phyloP scores from a whole-genome alignment of 2,329 filamentous ascomycete genomes.

The Calonectria fujianensis region DNA sequence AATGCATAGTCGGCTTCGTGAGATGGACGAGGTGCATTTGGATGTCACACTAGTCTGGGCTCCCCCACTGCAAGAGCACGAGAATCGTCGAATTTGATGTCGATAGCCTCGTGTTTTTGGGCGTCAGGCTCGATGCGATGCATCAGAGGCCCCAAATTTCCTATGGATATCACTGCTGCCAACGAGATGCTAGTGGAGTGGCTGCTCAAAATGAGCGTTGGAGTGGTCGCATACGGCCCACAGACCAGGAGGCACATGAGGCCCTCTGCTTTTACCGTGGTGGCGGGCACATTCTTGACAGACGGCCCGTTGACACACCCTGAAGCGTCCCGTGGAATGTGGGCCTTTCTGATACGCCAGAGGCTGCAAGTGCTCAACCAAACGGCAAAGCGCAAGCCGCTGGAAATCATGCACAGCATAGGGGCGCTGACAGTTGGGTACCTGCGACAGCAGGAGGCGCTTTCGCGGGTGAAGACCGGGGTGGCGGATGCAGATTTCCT shows the following conservation, averaged over 20 bases:
- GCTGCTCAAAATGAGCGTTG: neutral
- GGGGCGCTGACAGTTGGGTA: conserved; percentile 1
- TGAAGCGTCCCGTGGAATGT: conserved; percentile 28
- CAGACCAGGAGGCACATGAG: conserved; percentile 23
- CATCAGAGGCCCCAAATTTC: conserved; percentile 15
- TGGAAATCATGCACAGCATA: conserved; percentile 2
- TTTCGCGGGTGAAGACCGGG: neutral
- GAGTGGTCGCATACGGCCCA: conserved; percentile 26
- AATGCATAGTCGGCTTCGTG: conserved; percentile 19
- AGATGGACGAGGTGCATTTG: conserved; percentile 4
- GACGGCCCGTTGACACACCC: conserved; percentile 30
- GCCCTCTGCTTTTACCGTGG: conserved; percentile 30
- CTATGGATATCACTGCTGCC: conserved; percentile 1
- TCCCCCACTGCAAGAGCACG: neutral
- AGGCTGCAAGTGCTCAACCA: conserved; percentile 15
- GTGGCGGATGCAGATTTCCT: neutral
- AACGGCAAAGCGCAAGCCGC: neutral
- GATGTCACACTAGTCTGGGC: conserved; percentile 22
- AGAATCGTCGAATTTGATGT: conserved; percentile 7
- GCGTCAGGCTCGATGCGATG: conserved; percentile 28
- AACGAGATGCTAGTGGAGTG: conserved; percentile 12
- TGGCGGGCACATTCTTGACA: conserved; percentile 22
- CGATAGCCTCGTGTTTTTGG: conserved; percentile 27
- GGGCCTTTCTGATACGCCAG: conserved; percentile 23
- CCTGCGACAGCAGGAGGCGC: conserved; percentile 12